These are phyloP conservation scores for Xerocomellus chrysenteron DNA, from an alignment of 768 basidiomycete species.

Conservation along the genomic window DNA sequence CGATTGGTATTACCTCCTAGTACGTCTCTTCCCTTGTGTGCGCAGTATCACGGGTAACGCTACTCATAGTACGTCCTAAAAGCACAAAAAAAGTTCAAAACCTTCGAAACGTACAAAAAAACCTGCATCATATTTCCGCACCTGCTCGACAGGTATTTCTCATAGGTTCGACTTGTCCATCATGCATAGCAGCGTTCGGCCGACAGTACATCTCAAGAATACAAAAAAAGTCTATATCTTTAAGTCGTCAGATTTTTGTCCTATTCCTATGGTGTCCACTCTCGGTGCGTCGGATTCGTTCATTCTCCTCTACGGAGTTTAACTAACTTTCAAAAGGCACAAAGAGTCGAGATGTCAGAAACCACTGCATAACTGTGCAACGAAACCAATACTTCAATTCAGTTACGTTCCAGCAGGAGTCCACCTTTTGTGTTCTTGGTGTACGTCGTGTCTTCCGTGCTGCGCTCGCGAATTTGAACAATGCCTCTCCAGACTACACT, in stretches of 20 bases:
- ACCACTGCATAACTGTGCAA: not conserved
- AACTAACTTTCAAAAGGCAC: not conserved
- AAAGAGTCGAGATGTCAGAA: not conserved
- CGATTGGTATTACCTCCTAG: not conserved
- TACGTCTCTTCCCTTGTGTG: not conserved
- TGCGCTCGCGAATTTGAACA: not conserved
- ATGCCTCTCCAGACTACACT: not conserved
- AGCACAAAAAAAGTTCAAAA: conserved; percentile 8
- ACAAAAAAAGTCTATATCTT: not conserved
- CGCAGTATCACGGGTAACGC: not conserved
- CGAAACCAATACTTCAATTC: not conserved
- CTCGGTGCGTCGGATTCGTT: not conserved
- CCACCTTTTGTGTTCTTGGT: too few relatives aligned
- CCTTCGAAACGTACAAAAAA: not conserved
- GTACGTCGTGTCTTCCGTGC: not conserved
- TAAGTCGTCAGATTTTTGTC: not conserved
- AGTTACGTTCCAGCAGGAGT: not conserved
- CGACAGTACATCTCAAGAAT: not conserved
- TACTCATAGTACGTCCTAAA: not conserved
- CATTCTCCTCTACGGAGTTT: too few relatives aligned
- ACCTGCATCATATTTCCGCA: not conserved
- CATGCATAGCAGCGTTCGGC: not conserved
- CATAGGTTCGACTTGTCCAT: not conserved
- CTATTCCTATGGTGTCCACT: not conserved
- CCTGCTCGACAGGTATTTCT: not conserved